Conservation (phyloP, 495 filamentous ascomycete species). For the Aspergillus hancockii region DNA sequence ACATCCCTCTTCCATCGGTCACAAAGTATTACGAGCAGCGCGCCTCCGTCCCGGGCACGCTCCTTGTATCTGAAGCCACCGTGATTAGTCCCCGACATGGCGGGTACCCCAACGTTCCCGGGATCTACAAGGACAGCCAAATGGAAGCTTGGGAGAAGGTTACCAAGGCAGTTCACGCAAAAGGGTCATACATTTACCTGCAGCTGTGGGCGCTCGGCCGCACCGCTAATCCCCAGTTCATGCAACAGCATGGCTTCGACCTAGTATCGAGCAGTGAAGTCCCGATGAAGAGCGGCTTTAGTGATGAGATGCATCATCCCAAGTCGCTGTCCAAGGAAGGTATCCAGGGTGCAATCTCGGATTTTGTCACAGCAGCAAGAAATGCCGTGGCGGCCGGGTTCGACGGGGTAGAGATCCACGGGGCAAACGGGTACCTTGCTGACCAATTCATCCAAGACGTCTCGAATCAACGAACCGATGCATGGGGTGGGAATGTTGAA, state of each 20-base stretch:
- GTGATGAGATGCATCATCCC: conserved; percentile 45
- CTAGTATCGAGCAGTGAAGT: conserved; percentile 41
- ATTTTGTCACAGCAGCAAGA: conserved; percentile 59
- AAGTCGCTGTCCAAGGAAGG: conserved; percentile 56
- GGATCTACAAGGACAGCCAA: conserved; percentile 49
- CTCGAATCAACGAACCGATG: conserved; percentile 61
- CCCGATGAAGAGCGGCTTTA: conserved; percentile 27
- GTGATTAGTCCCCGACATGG: no score
- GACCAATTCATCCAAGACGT: conserved; percentile 71
- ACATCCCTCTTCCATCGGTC: no score
- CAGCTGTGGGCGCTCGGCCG: conserved; percentile 65
- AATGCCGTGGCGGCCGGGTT: conserved; percentile 70
- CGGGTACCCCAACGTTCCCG: conserved; percentile 49
- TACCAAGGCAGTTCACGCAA: conserved; percentile 51
- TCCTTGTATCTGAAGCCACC: no score
- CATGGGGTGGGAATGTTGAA: conserved; percentile 66
- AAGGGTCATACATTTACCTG: conserved; percentile 50
- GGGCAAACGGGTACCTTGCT: conserved; percentile 72
- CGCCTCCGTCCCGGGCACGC: no score
- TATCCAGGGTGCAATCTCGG: conserved; percentile 53
- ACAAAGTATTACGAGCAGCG: no score
- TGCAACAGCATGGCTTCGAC: conserved; percentile 23
- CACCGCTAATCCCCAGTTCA: conserved; percentile 41
- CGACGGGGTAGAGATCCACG: conserved; percentile 76
- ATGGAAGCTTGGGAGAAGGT: conserved; percentile 49